phyloP scores from a whole-genome alignment of 2,329 filamentous ascomycete species.

The Sclerotiophoma versabilis region DNA sequence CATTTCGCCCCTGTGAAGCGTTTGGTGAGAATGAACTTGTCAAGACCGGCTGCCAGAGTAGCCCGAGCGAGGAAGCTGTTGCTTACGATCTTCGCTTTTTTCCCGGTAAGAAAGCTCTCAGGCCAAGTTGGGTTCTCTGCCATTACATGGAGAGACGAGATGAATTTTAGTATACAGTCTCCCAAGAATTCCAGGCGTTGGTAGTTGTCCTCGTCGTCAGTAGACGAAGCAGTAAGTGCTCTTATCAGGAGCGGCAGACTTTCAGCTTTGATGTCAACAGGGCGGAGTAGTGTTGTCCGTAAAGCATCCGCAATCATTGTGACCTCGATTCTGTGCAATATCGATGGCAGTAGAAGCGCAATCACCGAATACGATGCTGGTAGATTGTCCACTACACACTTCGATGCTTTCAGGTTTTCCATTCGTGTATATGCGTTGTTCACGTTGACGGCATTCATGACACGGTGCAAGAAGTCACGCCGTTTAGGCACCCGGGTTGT shows the following conservation, averaged over 20 bases:
- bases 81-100: constrained; percentile 74
- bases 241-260: constrained; percentile 66
- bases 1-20: constrained; percentile 75
- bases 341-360: constrained; percentile 72
- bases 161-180: constrained; percentile 81
- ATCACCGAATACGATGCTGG: constrained; percentile 57
- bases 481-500: constrained; percentile 59
- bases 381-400: constrained; percentile 58
- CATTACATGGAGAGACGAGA: constrained; percentile 70
- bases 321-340: constrained; percentile 73
- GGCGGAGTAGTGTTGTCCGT: constrained; percentile 60
- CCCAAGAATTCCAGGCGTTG: constrained; percentile 88
- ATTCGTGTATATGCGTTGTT: constrained; percentile 51
- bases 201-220: constrained; percentile 71
- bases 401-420: constrained; percentile 56
- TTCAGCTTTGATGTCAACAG: constrained; percentile 57
- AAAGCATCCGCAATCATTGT: constrained; percentile 69
- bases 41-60: constrained; percentile 68
- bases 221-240: constrained; percentile 73
- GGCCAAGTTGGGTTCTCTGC: constrained; percentile 69
- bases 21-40: constrained; percentile 74
- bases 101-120: constrained; percentile 75
- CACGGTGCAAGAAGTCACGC: constrained; percentile 65
- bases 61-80: constrained; percentile 76
- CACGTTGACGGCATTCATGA: constrained; percentile 11